These are phyloP conservation scores for Cytospora leucostoma DNA, from an alignment of 2,329 filamentous ascomycete species.

Conservation along the genomic window DNA sequence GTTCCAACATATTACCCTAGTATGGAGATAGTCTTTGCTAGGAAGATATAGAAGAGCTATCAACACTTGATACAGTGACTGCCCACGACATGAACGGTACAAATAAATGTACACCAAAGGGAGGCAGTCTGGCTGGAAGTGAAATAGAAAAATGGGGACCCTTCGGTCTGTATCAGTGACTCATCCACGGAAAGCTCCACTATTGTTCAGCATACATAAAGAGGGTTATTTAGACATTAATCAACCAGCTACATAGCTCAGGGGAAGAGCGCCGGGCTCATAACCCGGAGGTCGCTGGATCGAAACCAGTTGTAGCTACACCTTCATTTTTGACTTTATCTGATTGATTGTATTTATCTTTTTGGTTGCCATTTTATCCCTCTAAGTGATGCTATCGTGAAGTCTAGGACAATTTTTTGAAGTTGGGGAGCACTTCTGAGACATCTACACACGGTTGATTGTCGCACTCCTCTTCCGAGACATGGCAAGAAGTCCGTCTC, in stretches of 20 bases:
- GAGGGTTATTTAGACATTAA: rapidly evolving
- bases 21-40: too few relatives aligned
- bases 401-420: background rate
- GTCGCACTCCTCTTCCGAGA: too few relatives aligned
- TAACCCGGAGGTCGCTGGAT: slow-evolving; percentile 28
- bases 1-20: too few relatives aligned
- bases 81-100: background rate
- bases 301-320: slow-evolving; percentile 25
- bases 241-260: slow-evolving; percentile 25
- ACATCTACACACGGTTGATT: too few relatives aligned
- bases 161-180: background rate
- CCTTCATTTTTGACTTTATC: background rate
- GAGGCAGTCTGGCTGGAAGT: background rate
- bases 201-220: background rate
- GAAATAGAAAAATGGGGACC: background rate
- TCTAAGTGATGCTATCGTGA: background rate
- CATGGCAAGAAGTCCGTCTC: too few relatives aligned
- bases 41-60: too few relatives aligned
- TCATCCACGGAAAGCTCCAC: slow-evolving; percentile 11
- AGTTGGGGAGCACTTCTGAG: too few relatives aligned
- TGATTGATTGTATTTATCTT: slow-evolving; percentile 1
- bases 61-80: background rate
- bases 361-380: background rate
- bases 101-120: background rate
- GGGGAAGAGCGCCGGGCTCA: slow-evolving; percentile 28